phyloP scores from a whole-genome alignment of 2,329 filamentous ascomycete species.

The Teratosphaeria gauchensis region DNA sequence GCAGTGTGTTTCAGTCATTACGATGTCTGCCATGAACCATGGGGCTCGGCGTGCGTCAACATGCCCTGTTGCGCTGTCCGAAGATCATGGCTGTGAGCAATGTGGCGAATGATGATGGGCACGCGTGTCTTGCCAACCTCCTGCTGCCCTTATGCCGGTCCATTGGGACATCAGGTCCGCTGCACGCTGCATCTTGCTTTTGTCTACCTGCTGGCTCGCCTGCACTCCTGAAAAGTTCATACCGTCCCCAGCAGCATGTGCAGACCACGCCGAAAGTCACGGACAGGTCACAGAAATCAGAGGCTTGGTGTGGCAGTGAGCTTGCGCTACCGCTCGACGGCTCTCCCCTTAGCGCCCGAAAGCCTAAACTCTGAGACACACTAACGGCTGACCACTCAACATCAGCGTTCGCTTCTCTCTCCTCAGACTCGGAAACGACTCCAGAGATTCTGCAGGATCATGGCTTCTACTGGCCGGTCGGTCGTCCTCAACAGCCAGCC shows the following conservation, averaged over 20 bases:
- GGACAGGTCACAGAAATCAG: too few relatives aligned
- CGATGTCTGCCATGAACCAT: slow-evolving; percentile 3
- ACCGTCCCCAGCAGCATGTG: too few relatives aligned
- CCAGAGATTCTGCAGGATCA: background rate
- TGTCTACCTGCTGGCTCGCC: background rate
- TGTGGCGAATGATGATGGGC: background rate
- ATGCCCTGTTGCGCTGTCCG: background rate
- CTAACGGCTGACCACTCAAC: background rate
- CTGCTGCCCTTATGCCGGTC: background rate
- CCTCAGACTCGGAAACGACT: background rate
- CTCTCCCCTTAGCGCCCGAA: background rate
- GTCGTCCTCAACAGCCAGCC: background rate
- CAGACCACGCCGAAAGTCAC: too few relatives aligned
- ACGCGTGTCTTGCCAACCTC: slow-evolving; percentile 1
- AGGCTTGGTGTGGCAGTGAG: background rate
- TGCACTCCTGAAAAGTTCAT: background rate
- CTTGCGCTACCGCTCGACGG: background rate
- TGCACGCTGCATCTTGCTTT: background rate
- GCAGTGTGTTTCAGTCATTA: background rate
- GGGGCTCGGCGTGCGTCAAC: slow-evolving; percentile 3
- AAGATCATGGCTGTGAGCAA: background rate
- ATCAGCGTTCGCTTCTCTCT: background rate
- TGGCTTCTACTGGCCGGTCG: background rate
- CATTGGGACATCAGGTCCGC: background rate
- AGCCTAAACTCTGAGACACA: background rate